Evolutionary conservation across 768 basidiomycete genomes (phyloP).

Genomic region (Sarcomyxa edulis): DNA sequence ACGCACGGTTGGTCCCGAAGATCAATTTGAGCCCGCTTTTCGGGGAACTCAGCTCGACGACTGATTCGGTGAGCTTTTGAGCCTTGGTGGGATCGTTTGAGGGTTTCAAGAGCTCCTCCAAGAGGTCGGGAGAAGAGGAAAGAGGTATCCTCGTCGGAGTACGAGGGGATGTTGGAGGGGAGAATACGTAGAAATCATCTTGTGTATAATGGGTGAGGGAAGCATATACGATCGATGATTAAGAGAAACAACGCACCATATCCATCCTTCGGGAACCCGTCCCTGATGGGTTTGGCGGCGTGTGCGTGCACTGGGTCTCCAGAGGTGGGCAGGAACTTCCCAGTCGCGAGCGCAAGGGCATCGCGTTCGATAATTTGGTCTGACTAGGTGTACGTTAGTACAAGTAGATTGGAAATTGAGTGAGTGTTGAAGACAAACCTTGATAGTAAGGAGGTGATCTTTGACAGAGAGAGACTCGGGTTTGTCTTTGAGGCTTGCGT

Average conservation of each 20-base stretch:
- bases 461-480: constrained; percentile 43
- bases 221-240: not conserved
- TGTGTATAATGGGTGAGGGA: not conserved
- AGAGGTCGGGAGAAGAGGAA: constrained; percentile 44
- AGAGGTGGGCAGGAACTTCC: constrained; percentile 40
- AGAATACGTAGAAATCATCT: constrained; percentile 68
- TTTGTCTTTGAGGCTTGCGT: constrained; percentile 52
- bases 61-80: constrained; percentile 28
- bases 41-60: constrained; percentile 48
- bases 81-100: constrained; percentile 21
- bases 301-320: constrained; percentile 47
- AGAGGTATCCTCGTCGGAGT: constrained; percentile 37
- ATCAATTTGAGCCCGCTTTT: constrained; percentile 55
- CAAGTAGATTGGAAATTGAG: not conserved
- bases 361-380: constrained; percentile 51
- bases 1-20: constrained; percentile 71
- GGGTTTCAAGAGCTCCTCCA: constrained; percentile 33
- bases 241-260: constrained; percentile 41
- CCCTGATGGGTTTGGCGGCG: constrained; percentile 46
- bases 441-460: constrained; percentile 39
- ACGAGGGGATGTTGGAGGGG: constrained; percentile 37
- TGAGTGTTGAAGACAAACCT: constrained; percentile 18
- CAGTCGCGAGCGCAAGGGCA: constrained; percentile 44
- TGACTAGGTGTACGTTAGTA: constrained; percentile 29
- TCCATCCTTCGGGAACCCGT: constrained; percentile 49